Base-by-base conservation (phyloP, 225 moss, liverwort and hornwort genomes). In the Pleurozium schreberi region DNA sequence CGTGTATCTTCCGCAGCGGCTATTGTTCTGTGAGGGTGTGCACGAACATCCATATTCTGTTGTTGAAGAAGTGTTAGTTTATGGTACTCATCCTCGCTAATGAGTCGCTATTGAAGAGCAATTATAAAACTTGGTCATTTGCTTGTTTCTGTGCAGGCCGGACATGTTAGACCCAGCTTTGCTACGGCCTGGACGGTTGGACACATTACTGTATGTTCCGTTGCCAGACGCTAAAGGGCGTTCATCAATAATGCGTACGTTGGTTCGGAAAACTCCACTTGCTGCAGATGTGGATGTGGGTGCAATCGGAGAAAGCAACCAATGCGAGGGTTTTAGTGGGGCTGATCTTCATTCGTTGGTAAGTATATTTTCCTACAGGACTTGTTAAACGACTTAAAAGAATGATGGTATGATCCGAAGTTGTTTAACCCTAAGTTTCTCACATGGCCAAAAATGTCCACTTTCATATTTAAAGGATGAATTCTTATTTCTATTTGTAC, bases 81-180 rank as follows among this genome's bases (percentile, higher is more conserved):
- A 31, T 61, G 66, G 63, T 83, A 50, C 25, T 82, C 49, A 58
- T 75, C 40, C 71, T 77, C 52, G 36, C 83, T 45, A 40, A 42
- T 30, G 43, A 52, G 76, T 75, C 15, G 11, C 6, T 62, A 73
- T 33, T 31, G 71, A 79, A 65, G 50, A 62, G 67, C 33, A 63
- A 70, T 77, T 83, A n/a, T 31, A 61, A 60, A 84, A 50, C 52
- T 40, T 82, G 43, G 42, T 81, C 75, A 67, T 65, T 34, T 88
- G 69, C 58, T 81, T 75, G 55, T 67, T 42, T 83, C 58, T 88
- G 63, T 88, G 82, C 95, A 98, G 98, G 85, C 98, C 98, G 36
- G 98, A 98, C 77, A 98, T 98, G 96, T 93, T 98, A 66, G 98
- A 98, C 89, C 95, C 97, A 86, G 98, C 98, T 85, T 88, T 98